phyloP scores from a whole-genome alignment of 2,329 filamentous ascomycete genomes.

The Alternaria rosae region DNA sequence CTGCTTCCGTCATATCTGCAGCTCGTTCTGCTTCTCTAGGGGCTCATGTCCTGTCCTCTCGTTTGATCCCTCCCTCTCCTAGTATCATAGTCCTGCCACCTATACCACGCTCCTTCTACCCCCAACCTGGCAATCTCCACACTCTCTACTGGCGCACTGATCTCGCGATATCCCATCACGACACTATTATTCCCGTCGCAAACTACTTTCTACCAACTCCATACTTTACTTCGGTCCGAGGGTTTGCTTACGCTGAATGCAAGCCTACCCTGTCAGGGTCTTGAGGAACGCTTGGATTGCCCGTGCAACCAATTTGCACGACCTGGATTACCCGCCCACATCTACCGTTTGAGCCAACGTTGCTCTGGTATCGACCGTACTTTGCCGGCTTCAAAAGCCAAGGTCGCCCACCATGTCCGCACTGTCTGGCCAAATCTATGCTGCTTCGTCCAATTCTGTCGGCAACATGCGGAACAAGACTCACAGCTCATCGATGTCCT shows the following conservation, averaged over 20 bases:
- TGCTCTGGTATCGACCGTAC: conserved; percentile 2
- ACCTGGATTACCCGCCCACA: conserved; percentile 12
- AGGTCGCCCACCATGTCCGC: conserved; percentile 19
- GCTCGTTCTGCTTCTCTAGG: conserved; percentile 25
- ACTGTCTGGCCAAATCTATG: conserved; percentile 19
- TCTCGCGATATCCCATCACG: conserved; percentile 19
- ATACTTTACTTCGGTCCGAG: conserved; percentile 8
- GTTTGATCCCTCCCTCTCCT: conserved; percentile 45
- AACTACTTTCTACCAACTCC: not conserved
- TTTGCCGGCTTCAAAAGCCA: conserved; percentile 15
- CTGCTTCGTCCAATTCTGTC: conserved; percentile 23
- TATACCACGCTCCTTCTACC: conserved; percentile 40
- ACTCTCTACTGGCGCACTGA: conserved; percentile 22
- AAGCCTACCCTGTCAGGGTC: conserved; percentile 20
- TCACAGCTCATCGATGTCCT: conserved; percentile 32
- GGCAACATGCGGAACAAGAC: conserved; percentile 33
- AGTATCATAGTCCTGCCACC: conserved; percentile 29
- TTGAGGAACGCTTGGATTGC: conserved; percentile 9
- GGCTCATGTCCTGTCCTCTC: conserved; percentile 45
- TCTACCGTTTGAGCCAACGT: conserved; percentile 6
- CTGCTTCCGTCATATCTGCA: conserved; percentile 36
- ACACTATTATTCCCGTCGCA: conserved; percentile 1
- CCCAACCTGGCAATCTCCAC: conserved; percentile 16
- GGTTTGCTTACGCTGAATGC: conserved; percentile 9
- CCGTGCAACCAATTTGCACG: conserved; percentile 16